Evolutionary conservation across 1,284 basidiomycete genomes (phyloP), one percentile per base, ranked within the genome.

Genomic region (Melampsora abietis-canadensis): DNA sequence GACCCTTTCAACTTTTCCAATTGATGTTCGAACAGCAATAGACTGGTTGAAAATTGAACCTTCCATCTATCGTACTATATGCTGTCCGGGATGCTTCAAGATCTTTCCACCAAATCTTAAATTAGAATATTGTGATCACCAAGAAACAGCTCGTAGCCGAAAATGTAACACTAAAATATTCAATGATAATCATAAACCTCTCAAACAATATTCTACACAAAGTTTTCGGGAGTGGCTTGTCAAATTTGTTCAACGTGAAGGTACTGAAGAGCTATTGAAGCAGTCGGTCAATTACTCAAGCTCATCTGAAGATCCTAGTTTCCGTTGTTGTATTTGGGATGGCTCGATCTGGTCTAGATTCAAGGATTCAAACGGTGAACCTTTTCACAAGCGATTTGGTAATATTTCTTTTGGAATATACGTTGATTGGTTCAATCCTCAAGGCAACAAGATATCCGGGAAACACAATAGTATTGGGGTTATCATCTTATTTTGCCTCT

Each of bases 381-480:
- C 24, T 40, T 64, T 72, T 64, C 60, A 63, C 47, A 15, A 21
- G 34, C 6, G 19, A 3, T 54, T 64, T 24, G 68, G 68, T 10
- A 72, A 72, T 57, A 30, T 72, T 10, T 72, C 61, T 1, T 72
- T 72, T 57, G 61, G 68, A 57, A 51, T 72, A 1, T 72, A 63
- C 27, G 8, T 72, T 44, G 61, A 72, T 44, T 72, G 68, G 68
- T 64, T 64, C 47, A 72, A 72, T 24, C 68, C 68, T 21, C 48
- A 51, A 51, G 68, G 68, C 5, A 72, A 64, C 47, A 72, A 72
- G n/a, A 57, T 57, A 19, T 64, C 61, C 12, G 61, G 68, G 27
- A 72, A 64, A 21, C 68, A 72, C 61, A 72, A 72, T 46, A 63
- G 46, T 37, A 31, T 72, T 40, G 68, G 68, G 15, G 68, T 72